phyloP scores from a whole-genome alignment of 257 asterid species.

The Penstemon davidsonii region DNA sequence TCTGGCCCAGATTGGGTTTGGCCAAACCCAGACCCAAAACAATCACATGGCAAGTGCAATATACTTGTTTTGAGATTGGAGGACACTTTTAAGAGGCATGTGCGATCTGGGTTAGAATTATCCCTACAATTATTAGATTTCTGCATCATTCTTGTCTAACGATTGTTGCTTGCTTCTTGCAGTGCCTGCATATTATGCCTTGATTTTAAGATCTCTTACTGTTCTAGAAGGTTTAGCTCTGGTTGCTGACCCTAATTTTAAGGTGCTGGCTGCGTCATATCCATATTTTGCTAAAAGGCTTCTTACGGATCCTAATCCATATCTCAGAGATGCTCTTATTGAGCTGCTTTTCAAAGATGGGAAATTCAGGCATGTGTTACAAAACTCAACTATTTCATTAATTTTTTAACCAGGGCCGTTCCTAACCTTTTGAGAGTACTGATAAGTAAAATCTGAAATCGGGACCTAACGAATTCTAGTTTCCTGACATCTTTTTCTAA shows the following conservation, averaged over 20 bases:
- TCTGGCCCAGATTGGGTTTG: too few relatives aligned
- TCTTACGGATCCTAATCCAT: conserved; percentile 97
- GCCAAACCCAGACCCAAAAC: too few relatives aligned
- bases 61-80: too few relatives aligned
- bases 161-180: conserved; percentile 42
- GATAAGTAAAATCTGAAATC: too few relatives aligned
- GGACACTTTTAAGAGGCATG: too few relatives aligned
- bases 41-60: too few relatives aligned
- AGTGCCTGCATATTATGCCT: conserved; percentile 98
- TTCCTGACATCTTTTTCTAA: too few relatives aligned
- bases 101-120: too few relatives aligned
- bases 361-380: conserved; percentile 74
- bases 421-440: too few relatives aligned
- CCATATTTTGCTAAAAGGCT: conserved; percentile 99
- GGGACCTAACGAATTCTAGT: too few relatives aligned
- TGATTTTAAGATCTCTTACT: conserved; percentile 97
- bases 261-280: conserved; percentile 99
- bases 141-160: conserved; percentile 25
- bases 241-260: conserved; percentile 93
- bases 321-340: conserved; percentile 97
- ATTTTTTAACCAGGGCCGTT: background rate
- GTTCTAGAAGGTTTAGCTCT: conserved; percentile 98
- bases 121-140: background rate
- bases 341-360: conserved; percentile 99
- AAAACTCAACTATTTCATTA: conserved; percentile 23